These are phyloP conservation scores for Cordyceps cateniannulata DNA, from an alignment of 2,329 filamentous ascomycete genomes.

Conservation along the genomic window DNA sequence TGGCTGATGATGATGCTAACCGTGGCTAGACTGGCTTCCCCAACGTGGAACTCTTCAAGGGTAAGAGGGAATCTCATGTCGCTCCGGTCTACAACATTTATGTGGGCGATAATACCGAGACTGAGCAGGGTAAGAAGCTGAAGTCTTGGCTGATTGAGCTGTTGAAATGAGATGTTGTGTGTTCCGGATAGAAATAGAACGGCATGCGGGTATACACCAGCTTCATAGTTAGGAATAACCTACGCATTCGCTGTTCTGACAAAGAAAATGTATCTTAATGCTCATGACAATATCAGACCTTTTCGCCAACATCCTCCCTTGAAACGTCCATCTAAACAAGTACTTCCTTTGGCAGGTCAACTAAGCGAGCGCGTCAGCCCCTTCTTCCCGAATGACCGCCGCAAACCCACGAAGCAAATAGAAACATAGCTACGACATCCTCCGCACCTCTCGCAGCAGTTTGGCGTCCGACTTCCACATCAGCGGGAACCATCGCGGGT, in stretches of 20 bases:
- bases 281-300: too few relatives aligned
- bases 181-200: not conserved
- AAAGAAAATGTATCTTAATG: too few relatives aligned
- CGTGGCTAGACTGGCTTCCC: constrained; percentile 14
- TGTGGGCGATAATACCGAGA: constrained; percentile 17
- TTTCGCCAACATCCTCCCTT: too few relatives aligned
- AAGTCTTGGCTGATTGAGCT: constrained; percentile 18
- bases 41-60: constrained; percentile 17
- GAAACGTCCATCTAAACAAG: too few relatives aligned
- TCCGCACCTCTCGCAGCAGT: constrained; percentile 17
- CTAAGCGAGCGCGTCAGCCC: too few relatives aligned
- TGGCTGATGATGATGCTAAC: not conserved
- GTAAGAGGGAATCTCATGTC: constrained; percentile 17
- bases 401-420: too few relatives aligned
- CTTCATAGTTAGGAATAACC: too few relatives aligned
- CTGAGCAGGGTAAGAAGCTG: constrained; percentile 18
- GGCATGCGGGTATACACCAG: not conserved
- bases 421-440: not conserved
- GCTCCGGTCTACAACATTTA: constrained; percentile 19
- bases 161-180: not conserved
- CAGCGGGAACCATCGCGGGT: constrained; percentile 12
- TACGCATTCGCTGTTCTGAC: too few relatives aligned
- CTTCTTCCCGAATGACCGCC: too few relatives aligned
- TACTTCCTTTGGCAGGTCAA: too few relatives aligned
- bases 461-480: constrained; percentile 13